Evolutionary conservation across 2,329 filamentous ascomycete species (phyloP).

Genomic region (Cytospora mali): DNA sequence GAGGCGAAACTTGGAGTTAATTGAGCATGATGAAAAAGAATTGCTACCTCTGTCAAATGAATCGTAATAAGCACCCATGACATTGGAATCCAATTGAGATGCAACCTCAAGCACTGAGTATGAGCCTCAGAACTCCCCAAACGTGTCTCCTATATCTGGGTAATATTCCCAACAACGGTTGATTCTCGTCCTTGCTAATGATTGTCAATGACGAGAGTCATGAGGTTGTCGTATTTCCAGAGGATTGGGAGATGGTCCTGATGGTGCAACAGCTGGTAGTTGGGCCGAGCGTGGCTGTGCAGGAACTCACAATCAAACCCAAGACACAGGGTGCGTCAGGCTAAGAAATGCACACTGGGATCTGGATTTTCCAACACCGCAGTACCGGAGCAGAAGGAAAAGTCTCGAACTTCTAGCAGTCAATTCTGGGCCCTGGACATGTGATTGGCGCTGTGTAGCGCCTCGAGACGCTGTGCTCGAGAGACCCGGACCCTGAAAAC

Average conservation of each 20-base stretch:
- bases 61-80: neutral
- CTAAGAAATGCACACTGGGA: constrained; percentile 16
- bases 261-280: constrained; percentile 2
- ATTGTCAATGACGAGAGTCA: constrained; percentile 19
- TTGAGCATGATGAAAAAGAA: neutral
- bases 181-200: constrained; percentile 6
- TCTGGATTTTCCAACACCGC: constrained; percentile 8
- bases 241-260: constrained; percentile 10
- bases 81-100: neutral
- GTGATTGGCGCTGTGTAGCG: constrained; percentile 19
- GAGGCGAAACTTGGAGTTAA: neutral
- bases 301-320: constrained; percentile 18
- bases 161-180: neutral
- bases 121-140: neutral
- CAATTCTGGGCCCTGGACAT: constrained; percentile 10
- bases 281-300: constrained; percentile 29
- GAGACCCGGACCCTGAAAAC: constrained; percentile 11
- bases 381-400: constrained; percentile 1
- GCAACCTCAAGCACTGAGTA: neutral
- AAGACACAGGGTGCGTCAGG: constrained; percentile 22
- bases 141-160: neutral
- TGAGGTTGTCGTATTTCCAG: constrained; percentile 13
- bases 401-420: neutral
- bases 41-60: neutral
- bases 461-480: constrained; percentile 6